Evolutionary conservation across 345 rosid species (phyloP).

Genomic region (Hevea brasiliensis): DNA sequence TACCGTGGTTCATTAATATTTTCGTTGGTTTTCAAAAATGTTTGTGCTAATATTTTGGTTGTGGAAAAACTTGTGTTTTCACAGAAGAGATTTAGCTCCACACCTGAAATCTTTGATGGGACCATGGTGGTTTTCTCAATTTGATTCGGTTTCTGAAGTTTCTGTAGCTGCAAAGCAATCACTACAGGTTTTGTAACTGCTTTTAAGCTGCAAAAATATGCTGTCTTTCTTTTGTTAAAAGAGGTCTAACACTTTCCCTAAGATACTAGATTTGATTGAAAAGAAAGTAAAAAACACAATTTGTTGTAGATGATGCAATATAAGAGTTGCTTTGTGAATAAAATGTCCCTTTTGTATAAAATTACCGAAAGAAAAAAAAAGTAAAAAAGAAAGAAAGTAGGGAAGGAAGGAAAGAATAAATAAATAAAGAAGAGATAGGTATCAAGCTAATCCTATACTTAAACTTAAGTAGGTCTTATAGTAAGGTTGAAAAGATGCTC

Average conservation of each 20-base stretch:
- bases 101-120: conserved; percentile 90
- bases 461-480: no score
- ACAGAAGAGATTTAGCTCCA: conserved; percentile 88
- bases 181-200: conserved; percentile 57
- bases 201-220: not conserved
- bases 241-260: not conserved
- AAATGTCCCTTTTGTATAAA: not conserved
- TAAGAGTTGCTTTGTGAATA: not conserved
- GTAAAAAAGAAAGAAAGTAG: no score
- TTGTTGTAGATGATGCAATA: not conserved
- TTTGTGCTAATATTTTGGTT: conserved; percentile 9
- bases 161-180: conserved; percentile 84
- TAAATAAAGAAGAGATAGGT: no score
- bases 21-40: not conserved
- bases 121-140: conserved; percentile 99
- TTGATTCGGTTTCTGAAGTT: conserved; percentile 84
- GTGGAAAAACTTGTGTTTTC: conserved; percentile 22
- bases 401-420: no score
- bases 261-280: not conserved
- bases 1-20: not conserved
- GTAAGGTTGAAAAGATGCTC: no score
- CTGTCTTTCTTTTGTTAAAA: not conserved
- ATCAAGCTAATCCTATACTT: no score
- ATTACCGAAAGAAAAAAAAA: no score
- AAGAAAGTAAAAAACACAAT: not conserved